Evolutionary conservation across 2,329 filamentous ascomycete species (phyloP).

Genomic region (Scorias spongiosa): DNA sequence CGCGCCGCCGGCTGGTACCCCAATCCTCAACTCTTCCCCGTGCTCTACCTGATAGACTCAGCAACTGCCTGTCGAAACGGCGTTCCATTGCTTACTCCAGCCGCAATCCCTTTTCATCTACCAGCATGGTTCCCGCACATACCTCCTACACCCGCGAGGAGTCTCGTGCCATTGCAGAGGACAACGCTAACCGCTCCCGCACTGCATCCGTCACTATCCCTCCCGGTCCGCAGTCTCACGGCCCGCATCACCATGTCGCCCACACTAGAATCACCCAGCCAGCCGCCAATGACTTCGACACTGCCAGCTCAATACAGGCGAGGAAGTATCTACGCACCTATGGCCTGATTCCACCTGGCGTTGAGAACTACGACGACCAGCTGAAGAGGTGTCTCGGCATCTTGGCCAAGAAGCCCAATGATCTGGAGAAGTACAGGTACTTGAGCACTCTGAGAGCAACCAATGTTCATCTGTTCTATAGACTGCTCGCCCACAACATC

Average conservation of each 20-base stretch:
- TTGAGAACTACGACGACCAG: slow-evolving; percentile 36
- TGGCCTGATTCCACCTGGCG: slow-evolving; percentile 35
- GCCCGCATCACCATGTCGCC: neutral
- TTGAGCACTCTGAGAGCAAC: slow-evolving; percentile 59
- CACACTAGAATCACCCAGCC: neutral
- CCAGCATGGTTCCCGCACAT: slow-evolving; percentile 1
- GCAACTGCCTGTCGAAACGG: neutral
- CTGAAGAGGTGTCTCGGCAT: slow-evolving; percentile 50
- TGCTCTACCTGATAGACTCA: neutral
- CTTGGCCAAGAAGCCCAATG: slow-evolving; percentile 47
- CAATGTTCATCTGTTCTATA: slow-evolving; percentile 71
- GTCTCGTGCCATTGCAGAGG: neutral
- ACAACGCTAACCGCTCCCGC: neutral
- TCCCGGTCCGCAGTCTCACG: neutral
- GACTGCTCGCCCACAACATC: slow-evolving; percentile 60
- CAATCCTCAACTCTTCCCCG: neutral
- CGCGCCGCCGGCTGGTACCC: neutral
- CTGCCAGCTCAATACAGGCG: slow-evolving; percentile 32
- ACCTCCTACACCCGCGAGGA: neutral
- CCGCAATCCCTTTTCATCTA: neutral
- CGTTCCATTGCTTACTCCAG: neutral
- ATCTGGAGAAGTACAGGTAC: slow-evolving; percentile 71
- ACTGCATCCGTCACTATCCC: neutral
- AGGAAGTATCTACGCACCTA: slow-evolving; percentile 37
- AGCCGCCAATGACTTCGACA: slow-evolving; percentile 28